A percentile compares a stretch with the other conserved stretches of the same genome.
Evolutionary conservation across 768 basidiomycete species (phyloP).

Genomic region (Tremella yokohamensis): DNA sequence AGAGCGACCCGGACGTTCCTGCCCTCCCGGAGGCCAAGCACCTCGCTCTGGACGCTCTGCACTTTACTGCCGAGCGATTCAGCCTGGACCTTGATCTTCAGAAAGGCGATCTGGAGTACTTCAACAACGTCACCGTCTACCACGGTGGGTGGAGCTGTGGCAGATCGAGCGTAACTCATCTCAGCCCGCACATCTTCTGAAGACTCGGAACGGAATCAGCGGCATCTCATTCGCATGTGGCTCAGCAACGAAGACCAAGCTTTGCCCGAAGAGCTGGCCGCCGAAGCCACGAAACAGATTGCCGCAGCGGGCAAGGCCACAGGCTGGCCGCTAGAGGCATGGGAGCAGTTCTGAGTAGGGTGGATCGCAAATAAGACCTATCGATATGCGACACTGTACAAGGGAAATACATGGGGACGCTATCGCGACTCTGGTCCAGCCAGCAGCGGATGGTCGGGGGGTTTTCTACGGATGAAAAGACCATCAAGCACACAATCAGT

Average conservation of each 20-base stretch:
- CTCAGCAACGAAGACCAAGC: conserved; percentile 18
- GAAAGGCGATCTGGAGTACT: conserved; percentile 32
- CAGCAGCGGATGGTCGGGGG: no score
- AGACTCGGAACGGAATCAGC: conserved; percentile 22
- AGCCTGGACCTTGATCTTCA: conserved; percentile 27
- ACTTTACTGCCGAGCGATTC: conserved; percentile 32
- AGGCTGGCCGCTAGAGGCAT: conserved; percentile 26
- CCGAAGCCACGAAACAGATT: neutral
- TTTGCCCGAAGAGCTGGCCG: conserved; percentile 13
- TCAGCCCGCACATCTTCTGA: conserved; percentile 23
- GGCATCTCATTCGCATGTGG: conserved; percentile 24
- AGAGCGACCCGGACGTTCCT: conserved; percentile 17
- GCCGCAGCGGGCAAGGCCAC: neutral
- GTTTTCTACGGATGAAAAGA: no score
- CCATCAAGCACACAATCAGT: no score
- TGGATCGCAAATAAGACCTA: no score
- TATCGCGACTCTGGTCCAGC: no score
- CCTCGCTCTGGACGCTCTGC: conserved; percentile 29
- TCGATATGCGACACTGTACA: no score
- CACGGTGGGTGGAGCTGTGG: conserved; percentile 15
- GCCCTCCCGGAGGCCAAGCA: conserved; percentile 24
- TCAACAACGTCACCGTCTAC: conserved; percentile 27
- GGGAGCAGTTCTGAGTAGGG: conserved; percentile 8
- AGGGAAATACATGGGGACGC: no score
- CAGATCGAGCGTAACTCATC: neutral